These are phyloP conservation scores for Sextonia rubra DNA, from an alignment of 164 flowering plant species.

Conservation along the genomic window DNA sequence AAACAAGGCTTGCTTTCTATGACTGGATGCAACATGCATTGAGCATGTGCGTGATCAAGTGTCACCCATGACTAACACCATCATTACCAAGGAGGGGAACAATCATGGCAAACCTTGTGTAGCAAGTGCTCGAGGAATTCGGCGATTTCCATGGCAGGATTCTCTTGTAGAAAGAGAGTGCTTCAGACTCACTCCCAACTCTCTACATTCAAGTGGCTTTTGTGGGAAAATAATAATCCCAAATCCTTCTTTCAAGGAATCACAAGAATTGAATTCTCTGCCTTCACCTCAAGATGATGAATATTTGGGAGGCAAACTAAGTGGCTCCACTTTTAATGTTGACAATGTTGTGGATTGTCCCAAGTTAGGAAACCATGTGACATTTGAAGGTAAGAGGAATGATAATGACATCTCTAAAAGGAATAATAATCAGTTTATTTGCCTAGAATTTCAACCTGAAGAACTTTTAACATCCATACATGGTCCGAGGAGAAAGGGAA, in stretches of 20 bases:
- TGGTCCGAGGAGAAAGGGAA: background rate
- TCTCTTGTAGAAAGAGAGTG: background rate
- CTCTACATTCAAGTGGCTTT: slow-evolving; percentile 10
- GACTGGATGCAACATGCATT: slow-evolving; percentile 20
- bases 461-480: background rate
- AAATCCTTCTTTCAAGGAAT: background rate
- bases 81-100: background rate
- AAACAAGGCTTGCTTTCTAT: slow-evolving; percentile 45
- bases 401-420: background rate
- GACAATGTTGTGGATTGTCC: background rate
- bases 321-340: background rate
- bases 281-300: background rate
- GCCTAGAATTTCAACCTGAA: background rate
- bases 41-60: background rate
- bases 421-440: background rate
- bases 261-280: background rate
- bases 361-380: background rate
- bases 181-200: background rate
- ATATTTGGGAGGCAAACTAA: background rate
- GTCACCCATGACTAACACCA: too few relatives aligned
- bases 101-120: background rate
- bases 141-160: background rate
- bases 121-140: background rate
- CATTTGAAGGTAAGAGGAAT: background rate
- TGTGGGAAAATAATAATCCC: background rate